Conservation (phyloP, 1,284 basidiomycete species). For the Puccinia horiana region DNA sequence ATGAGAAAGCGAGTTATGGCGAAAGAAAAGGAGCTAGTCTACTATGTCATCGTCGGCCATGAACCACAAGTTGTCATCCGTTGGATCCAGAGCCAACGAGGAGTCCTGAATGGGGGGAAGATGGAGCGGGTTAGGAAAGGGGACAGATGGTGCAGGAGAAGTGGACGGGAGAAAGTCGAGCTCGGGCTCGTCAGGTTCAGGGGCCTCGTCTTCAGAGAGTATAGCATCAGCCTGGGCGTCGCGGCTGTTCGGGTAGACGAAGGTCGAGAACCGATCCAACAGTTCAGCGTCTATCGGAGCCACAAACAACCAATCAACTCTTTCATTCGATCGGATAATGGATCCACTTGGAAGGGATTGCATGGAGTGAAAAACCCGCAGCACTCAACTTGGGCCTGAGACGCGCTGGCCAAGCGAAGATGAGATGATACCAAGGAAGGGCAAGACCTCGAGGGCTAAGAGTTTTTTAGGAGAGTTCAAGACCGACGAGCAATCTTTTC, state of each 20-base stretch:
- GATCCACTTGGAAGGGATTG: neutral
- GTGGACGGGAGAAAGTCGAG: neutral
- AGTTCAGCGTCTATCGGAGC: neutral
- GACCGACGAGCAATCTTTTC: neutral
- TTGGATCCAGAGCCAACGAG: neutral
- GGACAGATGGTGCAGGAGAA: neutral
- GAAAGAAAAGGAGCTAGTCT: neutral
- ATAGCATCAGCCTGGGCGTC: neutral
- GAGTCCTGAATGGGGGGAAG: neutral
- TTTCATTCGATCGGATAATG: neutral
- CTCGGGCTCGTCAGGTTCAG: too few relatives aligned
- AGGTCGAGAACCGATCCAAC: neutral
- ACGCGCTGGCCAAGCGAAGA: neutral
- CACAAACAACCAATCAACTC: neutral
- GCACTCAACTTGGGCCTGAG: neutral
- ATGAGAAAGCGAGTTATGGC: neutral
- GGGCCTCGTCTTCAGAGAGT: neutral
- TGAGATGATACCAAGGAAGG: neutral
- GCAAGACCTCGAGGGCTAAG: slow-evolving; percentile 16
- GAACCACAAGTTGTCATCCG: slow-evolving; percentile 18
- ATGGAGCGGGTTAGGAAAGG: neutral
- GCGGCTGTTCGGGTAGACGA: neutral
- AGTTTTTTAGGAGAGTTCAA: neutral
- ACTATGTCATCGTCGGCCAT: slow-evolving; percentile 35
- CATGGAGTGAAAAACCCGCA: neutral